These are phyloP conservation scores for Pestalotiopsis sp. DNA, from an alignment of 2,329 filamentous ascomycete species.

Conservation along the genomic window DNA sequence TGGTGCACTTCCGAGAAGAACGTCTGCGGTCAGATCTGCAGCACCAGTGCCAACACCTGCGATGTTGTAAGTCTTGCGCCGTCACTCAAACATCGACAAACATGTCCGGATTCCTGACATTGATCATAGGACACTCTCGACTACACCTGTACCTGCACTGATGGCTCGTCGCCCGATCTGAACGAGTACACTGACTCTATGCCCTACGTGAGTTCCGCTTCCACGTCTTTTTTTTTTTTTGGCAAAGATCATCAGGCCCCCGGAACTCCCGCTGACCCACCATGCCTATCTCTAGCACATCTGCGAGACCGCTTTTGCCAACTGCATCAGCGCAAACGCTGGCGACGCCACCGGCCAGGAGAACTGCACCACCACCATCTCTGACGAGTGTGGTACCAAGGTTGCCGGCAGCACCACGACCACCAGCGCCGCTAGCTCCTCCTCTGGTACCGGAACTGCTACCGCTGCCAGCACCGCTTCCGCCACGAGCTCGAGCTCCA, in stretches of 20 bases:
- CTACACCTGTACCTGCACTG: neutral
- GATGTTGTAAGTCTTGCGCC: constrained; percentile 1
- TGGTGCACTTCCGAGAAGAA: constrained; percentile 9
- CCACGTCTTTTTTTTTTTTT: neutral
- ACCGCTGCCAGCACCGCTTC: constrained; percentile 17
- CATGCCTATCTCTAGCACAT: constrained; percentile 41
- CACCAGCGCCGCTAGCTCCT: constrained; percentile 28
- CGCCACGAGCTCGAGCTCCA: constrained; percentile 22
- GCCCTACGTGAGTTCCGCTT: constrained; percentile 26
- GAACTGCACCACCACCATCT: constrained; percentile 49
- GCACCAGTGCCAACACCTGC: neutral
- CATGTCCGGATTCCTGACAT: neutral
- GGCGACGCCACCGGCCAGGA: constrained; percentile 43
- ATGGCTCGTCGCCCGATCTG: constrained; percentile 3
- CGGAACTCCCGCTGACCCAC: constrained; percentile 9
- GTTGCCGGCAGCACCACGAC: constrained; percentile 36
- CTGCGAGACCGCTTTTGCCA: constrained; percentile 47
- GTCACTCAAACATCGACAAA: neutral
- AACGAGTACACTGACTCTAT: constrained; percentile 3
- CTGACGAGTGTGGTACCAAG: constrained; percentile 47
- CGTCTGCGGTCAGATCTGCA: constrained; percentile 1
- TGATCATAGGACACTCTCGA: neutral
- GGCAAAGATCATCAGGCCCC: neutral
- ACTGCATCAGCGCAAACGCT: constrained; percentile 46
- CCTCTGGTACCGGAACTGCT: constrained; percentile 22